Base-by-base conservation (phyloP, 345 rosid species). In the Melaleuca alternifolia region DNA sequence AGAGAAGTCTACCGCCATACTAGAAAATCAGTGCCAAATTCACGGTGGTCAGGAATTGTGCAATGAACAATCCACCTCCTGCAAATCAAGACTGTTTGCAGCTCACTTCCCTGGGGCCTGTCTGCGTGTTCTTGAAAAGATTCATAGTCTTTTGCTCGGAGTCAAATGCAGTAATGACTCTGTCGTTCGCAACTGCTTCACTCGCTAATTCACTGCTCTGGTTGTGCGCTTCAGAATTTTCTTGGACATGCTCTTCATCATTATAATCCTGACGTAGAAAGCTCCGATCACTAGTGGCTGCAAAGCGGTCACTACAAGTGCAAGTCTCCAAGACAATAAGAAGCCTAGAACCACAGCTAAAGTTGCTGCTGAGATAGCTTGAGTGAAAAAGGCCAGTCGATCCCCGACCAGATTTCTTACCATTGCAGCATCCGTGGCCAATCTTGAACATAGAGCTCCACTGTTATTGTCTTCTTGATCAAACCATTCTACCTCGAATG, bases 401-500 rank as follows among this genome's bases (percentile, higher is more conserved):
- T 90, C 90, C 3, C 87, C 84, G 14, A 89, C 81, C n/a, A 90
- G 88, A 44, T 88, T 51, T 52, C 89, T 84, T 13, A 90, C 89
- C 89, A 84, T 81, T 15, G 83, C 85, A 10, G 90, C 90, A 7
- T 92, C 92, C 6, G 83, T 89, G 46, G 89, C 90, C 33, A 92
- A 85, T 56, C 93, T 84, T 37, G 91, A 88, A n/a, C 88, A 90
- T 2, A 88, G 23, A 50, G 90, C 89, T 16, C 89, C 91, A 20
- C 88, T 87, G 54, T 82, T 89, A 59, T 92, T 92, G 82, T 89
- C 50, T 65, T 90, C 91, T 77, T 85, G 75, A 88, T 92, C 92
- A 48, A 89, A 92, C 91, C 92, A 90, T 24, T 85, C 92, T 10
- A 89, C 54, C 91, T 91, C 91, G 53, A 92, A 89, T 0, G 89